Percentiles rank a stretch among this genome's conserved stretches.
Conservation (phyloP, 1,139 yeast species). For the Zygosaccharomyces pseudobailii region DNA sequence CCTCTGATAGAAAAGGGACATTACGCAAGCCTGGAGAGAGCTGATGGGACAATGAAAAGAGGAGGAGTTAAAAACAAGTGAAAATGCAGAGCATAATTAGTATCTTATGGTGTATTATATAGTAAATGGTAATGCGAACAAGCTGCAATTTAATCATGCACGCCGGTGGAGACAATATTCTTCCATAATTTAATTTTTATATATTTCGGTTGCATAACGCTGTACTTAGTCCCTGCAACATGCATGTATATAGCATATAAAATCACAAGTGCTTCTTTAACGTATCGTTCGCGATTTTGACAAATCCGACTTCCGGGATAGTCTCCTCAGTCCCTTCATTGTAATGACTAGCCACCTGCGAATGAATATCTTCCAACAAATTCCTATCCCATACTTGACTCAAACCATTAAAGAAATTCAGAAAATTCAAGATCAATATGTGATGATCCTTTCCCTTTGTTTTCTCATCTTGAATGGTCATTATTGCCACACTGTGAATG, state of each 20-base stretch:
- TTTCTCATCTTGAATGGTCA: slow-evolving; percentile 16
- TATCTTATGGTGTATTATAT: background rate
- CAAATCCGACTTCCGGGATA: slow-evolving; percentile 26
- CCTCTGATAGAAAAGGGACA: slow-evolving; percentile 73
- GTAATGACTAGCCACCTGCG: slow-evolving; percentile 13
- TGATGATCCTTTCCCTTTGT: slow-evolving; percentile 10
- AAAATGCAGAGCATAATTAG: background rate
- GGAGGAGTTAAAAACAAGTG: slow-evolving; percentile 29
- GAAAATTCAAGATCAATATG: slow-evolving; percentile 22
- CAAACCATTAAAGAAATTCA: slow-evolving; percentile 26
- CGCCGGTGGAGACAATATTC: too few species aligned
- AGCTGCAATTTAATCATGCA: too few species aligned
- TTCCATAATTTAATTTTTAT: too few species aligned
- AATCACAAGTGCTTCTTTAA: slow-evolving; percentile 10
- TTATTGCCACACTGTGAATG: slow-evolving; percentile 26
- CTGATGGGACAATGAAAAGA: slow-evolving; percentile 40
- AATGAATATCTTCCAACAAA: slow-evolving; percentile 18
- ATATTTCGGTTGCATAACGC: too few species aligned
- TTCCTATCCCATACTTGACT: slow-evolving; percentile 26
- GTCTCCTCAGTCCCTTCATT: slow-evolving; percentile 6
- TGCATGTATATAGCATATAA: background rate
- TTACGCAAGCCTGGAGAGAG: slow-evolving; percentile 39
- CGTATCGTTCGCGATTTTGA: slow-evolving; percentile 25
- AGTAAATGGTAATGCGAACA: too few species aligned
- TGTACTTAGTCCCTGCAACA: too few species aligned